A percentile compares a stretch with the other conserved stretches of the same genome.
phyloP scores from a whole-genome alignment of 75 land plant species.

The Pinus taeda region DNA sequence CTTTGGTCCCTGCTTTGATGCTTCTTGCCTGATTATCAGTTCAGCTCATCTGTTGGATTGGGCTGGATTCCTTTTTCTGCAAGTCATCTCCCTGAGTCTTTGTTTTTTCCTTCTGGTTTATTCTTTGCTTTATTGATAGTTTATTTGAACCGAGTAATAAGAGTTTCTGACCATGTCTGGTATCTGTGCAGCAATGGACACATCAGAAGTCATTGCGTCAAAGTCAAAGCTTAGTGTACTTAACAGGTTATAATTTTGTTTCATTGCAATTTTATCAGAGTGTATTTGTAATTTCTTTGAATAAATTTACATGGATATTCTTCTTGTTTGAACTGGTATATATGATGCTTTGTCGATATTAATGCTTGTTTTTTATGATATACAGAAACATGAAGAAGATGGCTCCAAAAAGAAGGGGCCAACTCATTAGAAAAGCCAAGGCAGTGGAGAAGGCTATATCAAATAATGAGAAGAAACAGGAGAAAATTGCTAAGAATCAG shows the following conservation, averaged over 20 bases:
- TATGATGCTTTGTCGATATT: neutral
- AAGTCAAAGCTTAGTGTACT: neutral
- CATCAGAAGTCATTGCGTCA: neutral
- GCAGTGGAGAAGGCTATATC: slow-evolving; percentile 55
- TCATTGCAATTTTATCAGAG: neutral
- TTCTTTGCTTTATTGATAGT: neutral
- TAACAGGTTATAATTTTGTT: slow-evolving; percentile 5
- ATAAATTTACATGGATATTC: neutral
- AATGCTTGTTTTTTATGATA: slow-evolving; percentile 1
- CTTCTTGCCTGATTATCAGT: neutral
- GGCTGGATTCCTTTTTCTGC: no score
- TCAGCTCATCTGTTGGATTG: neutral
- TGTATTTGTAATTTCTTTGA: neutral
- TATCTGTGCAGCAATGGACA: slow-evolving; percentile 2
- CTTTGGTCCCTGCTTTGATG: no score
- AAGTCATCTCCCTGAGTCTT: neutral
- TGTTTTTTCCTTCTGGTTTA: neutral
- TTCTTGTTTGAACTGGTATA: neutral
- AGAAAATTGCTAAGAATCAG: slow-evolving; percentile 35
- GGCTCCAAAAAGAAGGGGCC: slow-evolving; percentile 48
- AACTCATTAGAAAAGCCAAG: slow-evolving; percentile 52
- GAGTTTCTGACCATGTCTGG: neutral
- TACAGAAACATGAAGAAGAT: slow-evolving; percentile 44
- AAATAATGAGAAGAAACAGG: slow-evolving; percentile 45
- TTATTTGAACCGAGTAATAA: neutral